These are phyloP conservation scores for Cudoniella acicularis DNA, from an alignment of 495 filamentous ascomycete species.

Conservation along the genomic window DNA sequence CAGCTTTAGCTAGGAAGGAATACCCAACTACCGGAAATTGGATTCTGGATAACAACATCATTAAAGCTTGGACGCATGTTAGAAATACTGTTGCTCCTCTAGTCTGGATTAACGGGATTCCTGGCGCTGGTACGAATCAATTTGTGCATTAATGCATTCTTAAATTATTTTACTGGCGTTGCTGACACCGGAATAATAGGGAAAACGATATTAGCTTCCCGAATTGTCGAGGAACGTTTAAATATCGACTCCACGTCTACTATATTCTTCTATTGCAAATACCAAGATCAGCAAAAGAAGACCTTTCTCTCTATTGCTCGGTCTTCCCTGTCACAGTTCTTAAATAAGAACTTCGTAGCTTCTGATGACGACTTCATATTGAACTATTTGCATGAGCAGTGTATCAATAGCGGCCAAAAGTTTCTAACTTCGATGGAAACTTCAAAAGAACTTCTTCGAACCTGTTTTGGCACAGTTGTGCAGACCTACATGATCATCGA, in stretches of 20 bases:
- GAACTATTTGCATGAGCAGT: constrained; percentile 31
- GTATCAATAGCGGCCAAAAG: constrained; percentile 22
- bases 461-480: constrained; percentile 24
- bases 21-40: constrained; percentile 31
- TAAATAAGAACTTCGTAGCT: constrained; percentile 29
- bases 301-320: constrained; percentile 30
- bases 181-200: constrained; percentile 24
- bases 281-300: constrained; percentile 30
- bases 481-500: constrained; percentile 39
- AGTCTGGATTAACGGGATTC: constrained; percentile 41
- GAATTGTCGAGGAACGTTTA: constrained; percentile 32
- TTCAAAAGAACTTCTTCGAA: constrained; percentile 29
- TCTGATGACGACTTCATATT: too few relatives aligned
- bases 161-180: too few relatives aligned
- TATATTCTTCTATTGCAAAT: constrained; percentile 42
- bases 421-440: constrained; percentile 25
- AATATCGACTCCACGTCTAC: constrained; percentile 19
- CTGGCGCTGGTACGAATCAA: constrained; percentile 43
- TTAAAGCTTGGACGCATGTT: constrained; percentile 30
- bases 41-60: constrained; percentile 28
- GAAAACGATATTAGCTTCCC: constrained; percentile 39
- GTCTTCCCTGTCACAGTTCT: constrained; percentile 35
- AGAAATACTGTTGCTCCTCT: constrained; percentile 18
- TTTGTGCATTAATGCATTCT: too few relatives aligned
- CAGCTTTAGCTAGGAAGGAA: constrained; percentile 21